A percentile compares a stretch with the other conserved stretches of the same genome.
Evolutionary conservation across 75 land plant genomes (phyloP).

Genomic region (Ceratopteris richardii): DNA sequence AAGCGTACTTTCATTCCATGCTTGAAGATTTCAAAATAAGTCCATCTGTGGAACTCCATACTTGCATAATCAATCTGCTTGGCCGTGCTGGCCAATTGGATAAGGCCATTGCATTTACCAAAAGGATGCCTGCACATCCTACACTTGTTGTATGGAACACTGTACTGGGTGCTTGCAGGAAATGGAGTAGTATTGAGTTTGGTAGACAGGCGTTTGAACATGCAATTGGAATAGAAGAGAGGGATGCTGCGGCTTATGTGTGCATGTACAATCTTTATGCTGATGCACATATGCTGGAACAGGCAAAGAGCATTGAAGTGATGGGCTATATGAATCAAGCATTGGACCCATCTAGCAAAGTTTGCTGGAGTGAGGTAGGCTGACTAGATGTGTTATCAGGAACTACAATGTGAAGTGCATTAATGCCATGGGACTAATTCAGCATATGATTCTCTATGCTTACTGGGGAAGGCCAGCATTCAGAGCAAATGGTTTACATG

Average conservation of each 20-base stretch:
- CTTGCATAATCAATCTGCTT: constrained; percentile 34
- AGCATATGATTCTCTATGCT: too few species aligned
- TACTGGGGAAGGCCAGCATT: too few species aligned
- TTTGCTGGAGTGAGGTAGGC: too few species aligned
- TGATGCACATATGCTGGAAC: constrained; percentile 25
- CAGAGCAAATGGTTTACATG: too few species aligned
- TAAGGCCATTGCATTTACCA: constrained; percentile 18
- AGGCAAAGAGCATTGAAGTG: constrained; percentile 9
- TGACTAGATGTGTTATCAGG: too few species aligned
- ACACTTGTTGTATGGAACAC: constrained; percentile 26
- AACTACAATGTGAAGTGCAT: too few species aligned
- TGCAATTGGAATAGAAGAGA: constrained; percentile 22
- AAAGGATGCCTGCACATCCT: constrained; percentile 5
- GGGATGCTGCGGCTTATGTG: constrained; percentile 18
- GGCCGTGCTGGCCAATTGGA: constrained; percentile 27
- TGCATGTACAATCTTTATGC: constrained; percentile 22
- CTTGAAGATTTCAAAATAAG: constrained; percentile 9
- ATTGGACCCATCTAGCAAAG: too few species aligned
- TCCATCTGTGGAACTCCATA: constrained; percentile 20
- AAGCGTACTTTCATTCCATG: constrained; percentile 21
- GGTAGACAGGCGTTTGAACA: constrained; percentile 18
- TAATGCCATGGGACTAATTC: too few species aligned
- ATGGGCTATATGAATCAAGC: background rate
- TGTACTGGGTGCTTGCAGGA: constrained; percentile 22
- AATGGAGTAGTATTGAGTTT: constrained; percentile 9